Conservation (phyloP, 768 basidiomycete species). For the Strobilomyces echinocephalus region DNA sequence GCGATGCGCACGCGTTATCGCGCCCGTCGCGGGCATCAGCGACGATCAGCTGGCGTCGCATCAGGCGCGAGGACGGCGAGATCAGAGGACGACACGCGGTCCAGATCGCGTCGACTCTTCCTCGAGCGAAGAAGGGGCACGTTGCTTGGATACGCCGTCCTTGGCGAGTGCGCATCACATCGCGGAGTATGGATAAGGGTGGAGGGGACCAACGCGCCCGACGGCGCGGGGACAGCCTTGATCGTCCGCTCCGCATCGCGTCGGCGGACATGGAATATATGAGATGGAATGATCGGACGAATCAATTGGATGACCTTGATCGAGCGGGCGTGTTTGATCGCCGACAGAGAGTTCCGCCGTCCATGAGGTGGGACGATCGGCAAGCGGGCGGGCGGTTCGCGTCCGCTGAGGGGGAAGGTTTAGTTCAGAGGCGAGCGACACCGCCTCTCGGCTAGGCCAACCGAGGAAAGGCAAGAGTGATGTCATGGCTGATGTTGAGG, state of each 20-base stretch:
- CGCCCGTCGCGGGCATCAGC: background rate
- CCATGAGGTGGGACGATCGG: background rate
- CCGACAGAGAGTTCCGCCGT: conserved; percentile 7
- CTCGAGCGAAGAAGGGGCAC: background rate
- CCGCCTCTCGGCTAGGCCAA: background rate
- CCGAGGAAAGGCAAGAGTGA: background rate
- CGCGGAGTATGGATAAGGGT: background rate
- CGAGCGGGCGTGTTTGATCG: conserved; percentile 19
- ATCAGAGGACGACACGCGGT: background rate
- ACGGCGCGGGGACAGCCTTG: background rate
- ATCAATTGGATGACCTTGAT: background rate
- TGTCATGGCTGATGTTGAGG: background rate
- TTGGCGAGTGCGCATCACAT: background rate
- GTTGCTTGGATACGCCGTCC: background rate
- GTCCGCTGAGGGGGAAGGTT: background rate
- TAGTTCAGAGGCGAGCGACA: background rate
- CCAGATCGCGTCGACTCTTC: background rate
- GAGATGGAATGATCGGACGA: conserved; percentile 4
- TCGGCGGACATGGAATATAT: conserved; percentile 6
- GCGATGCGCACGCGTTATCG: too few relatives aligned
- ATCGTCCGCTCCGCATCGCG: conserved; percentile 1
- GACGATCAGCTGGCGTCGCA: background rate
- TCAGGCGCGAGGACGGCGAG: background rate
- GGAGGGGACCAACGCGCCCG: background rate
- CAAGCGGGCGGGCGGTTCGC: conserved; percentile 2